Conservation (phyloP, 257 asterid genomes). For the Ajuga chamaepitys region DNA sequence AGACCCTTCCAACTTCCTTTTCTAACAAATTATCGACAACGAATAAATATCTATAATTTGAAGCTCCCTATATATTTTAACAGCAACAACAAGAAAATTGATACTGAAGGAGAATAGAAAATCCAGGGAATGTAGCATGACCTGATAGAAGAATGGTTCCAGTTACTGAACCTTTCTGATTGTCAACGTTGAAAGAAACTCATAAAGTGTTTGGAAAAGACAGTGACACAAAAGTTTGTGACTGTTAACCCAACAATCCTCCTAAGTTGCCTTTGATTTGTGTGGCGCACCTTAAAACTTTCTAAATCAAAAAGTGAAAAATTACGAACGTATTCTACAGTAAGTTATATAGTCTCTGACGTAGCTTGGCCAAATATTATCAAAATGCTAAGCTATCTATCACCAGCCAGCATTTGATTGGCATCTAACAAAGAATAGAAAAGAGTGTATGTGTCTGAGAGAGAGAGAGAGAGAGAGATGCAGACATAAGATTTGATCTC, state of each 20-base stretch:
- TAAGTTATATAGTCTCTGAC: neutral
- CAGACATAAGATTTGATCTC: too few relatives aligned
- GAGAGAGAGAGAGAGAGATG: too few relatives aligned
- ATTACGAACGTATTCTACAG: neutral
- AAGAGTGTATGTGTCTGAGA: too few relatives aligned
- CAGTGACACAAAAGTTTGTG: neutral
- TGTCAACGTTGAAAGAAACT: conserved; percentile 3
- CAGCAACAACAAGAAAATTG: neutral
- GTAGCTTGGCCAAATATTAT: neutral
- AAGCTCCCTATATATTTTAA: neutral
- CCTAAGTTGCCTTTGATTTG: neutral
- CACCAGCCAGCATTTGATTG: neutral
- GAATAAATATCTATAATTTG: neutral
- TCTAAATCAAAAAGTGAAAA: neutral
- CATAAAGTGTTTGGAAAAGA: conserved; percentile 5
- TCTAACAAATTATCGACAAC: neutral
- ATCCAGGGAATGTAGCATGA: neutral
- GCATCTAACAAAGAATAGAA: too few relatives aligned
- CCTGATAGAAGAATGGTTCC: neutral
- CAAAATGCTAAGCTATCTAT: neutral
- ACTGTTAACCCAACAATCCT: neutral
- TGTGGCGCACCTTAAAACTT: neutral
- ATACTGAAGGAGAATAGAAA: neutral
- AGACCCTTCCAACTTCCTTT: neutral
- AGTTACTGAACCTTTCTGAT: neutral